Base-by-base conservation (phyloP, 1,284 basidiomycete genomes). In the Pseudozyma thailandica region DNA sequence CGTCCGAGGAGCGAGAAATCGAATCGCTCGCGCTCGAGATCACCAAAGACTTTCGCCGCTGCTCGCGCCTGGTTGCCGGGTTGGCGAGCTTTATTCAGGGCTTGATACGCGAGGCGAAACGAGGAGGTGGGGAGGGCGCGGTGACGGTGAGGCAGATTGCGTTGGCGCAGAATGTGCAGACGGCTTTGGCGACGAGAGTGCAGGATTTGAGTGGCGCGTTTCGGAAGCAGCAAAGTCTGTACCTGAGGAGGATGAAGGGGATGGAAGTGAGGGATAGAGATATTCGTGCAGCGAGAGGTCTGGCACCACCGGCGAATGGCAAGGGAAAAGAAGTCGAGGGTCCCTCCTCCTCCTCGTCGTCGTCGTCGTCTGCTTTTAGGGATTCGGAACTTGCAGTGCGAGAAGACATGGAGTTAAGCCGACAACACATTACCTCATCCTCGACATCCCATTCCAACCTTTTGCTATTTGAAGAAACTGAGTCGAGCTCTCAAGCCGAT, bases 151-250 rank as follows among this genome's bases (percentile, higher is more conserved):
- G 59, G 13, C 66, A 82, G 44, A 60, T 73, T 23, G 56, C 65
- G 37, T 86, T 91, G 50, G 90, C 93, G 1, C 91, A 92, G 85
- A 99, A 99, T 81, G 93, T 97, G n/a, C 95, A 98, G 84, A 90
- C 94, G 28, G 94, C 91, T 12, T 88, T 98, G 35, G 96, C 96
- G 20, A 93, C 92, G 23, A 92, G 93, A 81, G 89, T 98, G 10
- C 96, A 98, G 85, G 92, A 94, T 75, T 86, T 94, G 47, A 94
- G 92, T 77, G 91, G 90, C 20, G 86, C 90, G n/a, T 98, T 99
- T 82, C 88, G 96, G 62, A 97, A 95, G 86, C 97, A 96, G 85
- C 96, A 99, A 84, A 89, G 92, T 55, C 90, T 94, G 28, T 98
- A 98, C 84, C 91, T 99, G 89, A 91, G 95, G 84, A 93, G 94